These are phyloP conservation scores for Huiozyma naganishii DNA, from an alignment of 805 yeast species.

Conservation along the genomic window DNA sequence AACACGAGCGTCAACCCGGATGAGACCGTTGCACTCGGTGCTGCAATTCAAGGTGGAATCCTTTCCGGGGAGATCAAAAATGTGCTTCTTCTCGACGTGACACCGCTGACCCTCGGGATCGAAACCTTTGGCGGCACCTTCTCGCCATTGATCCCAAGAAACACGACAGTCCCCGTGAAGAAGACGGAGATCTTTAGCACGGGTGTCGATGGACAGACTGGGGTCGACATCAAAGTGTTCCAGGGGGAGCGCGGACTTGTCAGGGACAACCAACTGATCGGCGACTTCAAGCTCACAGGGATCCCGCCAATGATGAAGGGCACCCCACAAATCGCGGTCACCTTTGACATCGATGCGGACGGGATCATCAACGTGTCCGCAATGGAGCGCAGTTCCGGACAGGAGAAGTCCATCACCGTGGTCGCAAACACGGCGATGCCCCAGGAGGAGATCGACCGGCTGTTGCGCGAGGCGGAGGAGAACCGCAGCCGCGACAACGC, in stretches of 20 bases:
- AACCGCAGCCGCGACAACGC: constrained; percentile 51
- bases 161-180: constrained; percentile 67
- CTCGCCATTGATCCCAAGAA: constrained; percentile 68
- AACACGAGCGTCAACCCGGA: constrained; percentile 76
- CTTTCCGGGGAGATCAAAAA: constrained; percentile 74
- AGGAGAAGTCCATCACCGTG: constrained; percentile 54
- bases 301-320: constrained; percentile 75
- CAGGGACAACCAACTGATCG: constrained; percentile 66
- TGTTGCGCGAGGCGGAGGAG: constrained; percentile 56
- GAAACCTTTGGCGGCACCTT: constrained; percentile 80
- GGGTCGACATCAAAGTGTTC: constrained; percentile 66
- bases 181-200: constrained; percentile 68
- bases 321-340: constrained; percentile 65
- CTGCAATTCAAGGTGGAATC: constrained; percentile 84
- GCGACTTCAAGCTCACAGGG: constrained; percentile 59
- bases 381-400: constrained; percentile 65
- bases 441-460: constrained; percentile 52
- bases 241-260: constrained; percentile 79
- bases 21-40: constrained; percentile 87
- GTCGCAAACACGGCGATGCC: constrained; percentile 61
- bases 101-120: constrained; percentile 74
- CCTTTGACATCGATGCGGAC: constrained; percentile 74
- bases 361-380: constrained; percentile 78
- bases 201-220: constrained; percentile 78
- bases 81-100: constrained; percentile 68